phyloP scores from a whole-genome alignment of 192 early-diverging fungal genomes.

The Backusella macrospora region DNA sequence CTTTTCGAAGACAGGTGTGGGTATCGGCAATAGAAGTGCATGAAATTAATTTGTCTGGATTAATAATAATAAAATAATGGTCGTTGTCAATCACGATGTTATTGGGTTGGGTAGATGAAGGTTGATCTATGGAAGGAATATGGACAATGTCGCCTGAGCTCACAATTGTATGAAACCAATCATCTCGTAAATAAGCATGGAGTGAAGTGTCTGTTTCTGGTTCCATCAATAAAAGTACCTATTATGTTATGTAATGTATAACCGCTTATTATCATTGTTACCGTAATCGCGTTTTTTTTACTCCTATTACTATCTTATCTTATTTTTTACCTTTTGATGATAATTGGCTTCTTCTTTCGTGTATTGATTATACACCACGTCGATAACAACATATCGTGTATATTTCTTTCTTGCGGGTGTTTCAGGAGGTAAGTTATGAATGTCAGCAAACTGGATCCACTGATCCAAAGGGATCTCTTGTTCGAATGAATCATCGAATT shows the following conservation, averaged over 20 bases:
- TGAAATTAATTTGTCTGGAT: conserved; percentile 83
- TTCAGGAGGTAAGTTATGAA: neutral
- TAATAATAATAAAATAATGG: conserved; percentile 65
- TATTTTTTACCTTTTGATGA: neutral
- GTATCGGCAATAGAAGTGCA: conserved; percentile 76
- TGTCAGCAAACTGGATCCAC: neutral
- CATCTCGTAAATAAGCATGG: conserved; percentile 59
- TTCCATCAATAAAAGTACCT: conserved; percentile 22
- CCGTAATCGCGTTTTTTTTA: neutral
- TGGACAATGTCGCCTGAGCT: conserved; percentile 68
- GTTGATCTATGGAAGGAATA: conserved; percentile 44
- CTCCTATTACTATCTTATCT: no score
- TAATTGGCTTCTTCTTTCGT: neutral
- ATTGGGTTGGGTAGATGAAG: neutral
- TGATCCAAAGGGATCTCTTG: neutral
- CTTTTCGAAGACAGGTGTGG: conserved; percentile 75
- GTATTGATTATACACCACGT: conserved; percentile 1
- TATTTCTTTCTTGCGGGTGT: conserved; percentile 9
- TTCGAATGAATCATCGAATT: neutral
- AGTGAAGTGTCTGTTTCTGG: conserved; percentile 1
- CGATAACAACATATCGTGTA: conserved; percentile 15
- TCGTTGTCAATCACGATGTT: conserved; percentile 60
- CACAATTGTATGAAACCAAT: conserved; percentile 66
- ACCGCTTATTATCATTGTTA: neutral
- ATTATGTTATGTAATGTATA: neutral